Base-by-base conservation (phyloP, 2,329 filamentous ascomycete species). In the Shiraia bambusicola region DNA sequence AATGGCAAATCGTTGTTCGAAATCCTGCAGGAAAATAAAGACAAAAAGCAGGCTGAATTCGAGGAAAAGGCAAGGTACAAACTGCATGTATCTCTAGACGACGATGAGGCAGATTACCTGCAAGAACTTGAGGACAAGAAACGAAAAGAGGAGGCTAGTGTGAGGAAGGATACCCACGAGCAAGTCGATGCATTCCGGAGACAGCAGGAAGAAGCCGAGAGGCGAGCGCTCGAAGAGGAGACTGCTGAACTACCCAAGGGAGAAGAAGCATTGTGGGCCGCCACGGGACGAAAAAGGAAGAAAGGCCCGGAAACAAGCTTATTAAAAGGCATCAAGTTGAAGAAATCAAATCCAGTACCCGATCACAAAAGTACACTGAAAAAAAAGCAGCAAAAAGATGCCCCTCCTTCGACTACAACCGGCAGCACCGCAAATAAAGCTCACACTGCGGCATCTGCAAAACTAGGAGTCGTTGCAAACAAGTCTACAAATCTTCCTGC, bases 31-130 rank as follows among this genome's bases (percentile, higher is more conserved):
- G 87, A 84, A 30, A 93, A 93, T 69, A 92, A 91, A 80, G 84
- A 69, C 84, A 92, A 70, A 87, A 92, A 91, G 67, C 86, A 92
- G 69, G 87, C 87, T 14, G 86, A 84, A 7, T 89, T 90, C 65
- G 87, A 90, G 65, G 87, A 92, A 67, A 65, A 83, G 49, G 79
- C 77, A 49, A 78, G 78, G 51, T 73, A 92, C 37, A 80, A 81
- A 59, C 87, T 92, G 58, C 88, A 92, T 71, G 91, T 90, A 64
- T 76, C 84, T 3, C 76, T 93, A 22, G 84, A 92, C 61, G 86
- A 89, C 45, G 86, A 90, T 62, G 88, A 92, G 71, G 76, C 86
- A 36, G 86, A 86, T 14, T 92, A 89, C 52, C 70, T 93, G 16
- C 73, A 83, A 46, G 78, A 77, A 0, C 70, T 84, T 2, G 68